phyloP scores from a whole-genome alignment of 768 basidiomycete genomes.

The Suillus americanus region DNA sequence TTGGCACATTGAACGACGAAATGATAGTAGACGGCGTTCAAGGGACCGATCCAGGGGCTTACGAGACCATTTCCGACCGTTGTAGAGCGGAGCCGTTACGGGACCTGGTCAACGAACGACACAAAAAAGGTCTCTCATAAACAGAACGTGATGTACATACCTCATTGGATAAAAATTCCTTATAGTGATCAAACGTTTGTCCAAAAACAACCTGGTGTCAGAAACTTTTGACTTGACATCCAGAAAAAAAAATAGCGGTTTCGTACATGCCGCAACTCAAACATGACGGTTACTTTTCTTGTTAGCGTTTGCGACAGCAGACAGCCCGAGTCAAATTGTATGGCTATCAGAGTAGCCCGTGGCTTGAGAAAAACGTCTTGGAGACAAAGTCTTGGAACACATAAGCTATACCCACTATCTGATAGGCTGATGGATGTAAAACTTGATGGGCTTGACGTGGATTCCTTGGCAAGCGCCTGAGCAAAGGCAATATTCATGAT shows the following conservation, averaged over 20 bases:
- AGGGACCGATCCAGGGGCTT: conserved; percentile 11
- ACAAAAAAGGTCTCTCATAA: conserved; percentile 2
- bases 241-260: conserved; percentile 6
- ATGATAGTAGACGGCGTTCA: conserved; percentile 4
- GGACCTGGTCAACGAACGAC: conserved; percentile 4
- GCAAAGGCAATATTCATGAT: neutral
- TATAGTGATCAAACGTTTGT: neutral
- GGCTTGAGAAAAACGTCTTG: neutral
- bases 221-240: neutral
- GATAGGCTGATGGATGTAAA: neutral
- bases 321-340: neutral
- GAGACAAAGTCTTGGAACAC: neutral
- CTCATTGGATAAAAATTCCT: neutral
- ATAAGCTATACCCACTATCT: neutral
- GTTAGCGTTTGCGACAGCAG: conserved; percentile 5
- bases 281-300: conserved; percentile 1
- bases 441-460: neutral
- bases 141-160: neutral
- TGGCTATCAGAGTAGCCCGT: neutral
- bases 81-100: neutral
- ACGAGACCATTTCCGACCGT: neutral
- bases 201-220: conserved; percentile 8
- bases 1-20: neutral
- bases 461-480: neutral
- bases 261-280: conserved; percentile 7